Conservation (phyloP, 345 rosid species). For the Jatropha curcas region DNA sequence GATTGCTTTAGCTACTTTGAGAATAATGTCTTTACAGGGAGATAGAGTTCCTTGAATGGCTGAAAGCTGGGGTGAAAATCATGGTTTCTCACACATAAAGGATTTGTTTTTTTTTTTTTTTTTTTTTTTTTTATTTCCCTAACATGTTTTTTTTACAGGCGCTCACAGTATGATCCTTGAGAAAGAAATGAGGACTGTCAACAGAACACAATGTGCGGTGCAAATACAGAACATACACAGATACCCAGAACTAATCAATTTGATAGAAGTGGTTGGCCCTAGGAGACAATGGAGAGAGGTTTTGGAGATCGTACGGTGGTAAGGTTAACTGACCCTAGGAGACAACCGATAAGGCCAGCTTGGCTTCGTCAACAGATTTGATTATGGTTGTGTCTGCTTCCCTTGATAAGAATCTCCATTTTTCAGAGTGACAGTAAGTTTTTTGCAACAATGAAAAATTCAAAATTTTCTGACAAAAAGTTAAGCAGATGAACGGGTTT, state of each 20-base stretch:
- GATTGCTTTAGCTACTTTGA: neutral
- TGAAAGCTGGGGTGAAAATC: neutral
- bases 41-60: neutral
- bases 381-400: neutral
- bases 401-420: neutral
- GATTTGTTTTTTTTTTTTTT: too few species aligned
- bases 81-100: too few species aligned
- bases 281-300: slow-evolving; percentile 31
- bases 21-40: neutral
- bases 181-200: slow-evolving; percentile 65
- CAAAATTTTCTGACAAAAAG: slow-evolving; percentile 1
- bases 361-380: slow-evolving; percentile 1
- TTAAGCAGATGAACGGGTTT: neutral
- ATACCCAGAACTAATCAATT: slow-evolving; percentile 49
- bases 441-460: neutral
- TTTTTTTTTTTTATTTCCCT: neutral
- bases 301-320: slow-evolving; percentile 26
- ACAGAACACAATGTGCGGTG: slow-evolving; percentile 55
- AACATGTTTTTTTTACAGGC: slow-evolving; percentile 50
- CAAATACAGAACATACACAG: slow-evolving; percentile 49
- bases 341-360: neutral
- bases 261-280: slow-evolving; percentile 37
- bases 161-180: slow-evolving; percentile 76
- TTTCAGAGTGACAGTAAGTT: neutral
- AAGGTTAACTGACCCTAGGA: slow-evolving; percentile 13